These are phyloP conservation scores for Tylopilus balloui DNA, from an alignment of 768 basidiomycete species.

Conservation along the genomic window DNA sequence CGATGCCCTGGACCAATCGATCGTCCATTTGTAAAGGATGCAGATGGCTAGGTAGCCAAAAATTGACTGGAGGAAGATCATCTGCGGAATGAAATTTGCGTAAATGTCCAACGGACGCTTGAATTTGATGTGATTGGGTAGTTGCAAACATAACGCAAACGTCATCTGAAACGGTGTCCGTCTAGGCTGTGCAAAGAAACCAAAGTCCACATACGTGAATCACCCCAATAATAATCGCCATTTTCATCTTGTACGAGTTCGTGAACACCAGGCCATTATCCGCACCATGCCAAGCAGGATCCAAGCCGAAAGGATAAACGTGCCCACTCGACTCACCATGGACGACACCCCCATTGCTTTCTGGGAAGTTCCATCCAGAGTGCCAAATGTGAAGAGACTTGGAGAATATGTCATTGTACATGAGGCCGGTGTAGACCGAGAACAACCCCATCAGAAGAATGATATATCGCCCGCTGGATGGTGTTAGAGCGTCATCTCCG, in stretches of 20 bases:
- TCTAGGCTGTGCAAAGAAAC: conserved; percentile 2
- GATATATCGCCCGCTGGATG: conserved; percentile 88
- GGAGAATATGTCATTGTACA: conserved; percentile 99
- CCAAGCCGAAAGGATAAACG: conserved; percentile 90
- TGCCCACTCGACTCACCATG: conserved; percentile 54
- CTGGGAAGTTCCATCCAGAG: conserved; percentile 83
- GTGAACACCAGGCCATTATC: conserved; percentile 90
- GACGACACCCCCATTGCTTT: conserved; percentile 38
- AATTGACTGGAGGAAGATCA: conserved; percentile 96
- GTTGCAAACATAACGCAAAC: conserved; percentile 92
- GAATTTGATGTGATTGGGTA: conserved; percentile 94
- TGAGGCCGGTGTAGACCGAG: conserved; percentile 92
- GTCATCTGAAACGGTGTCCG: conserved; percentile 71
- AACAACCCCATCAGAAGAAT: conserved; percentile 98
- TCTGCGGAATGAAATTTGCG: conserved; percentile 94
- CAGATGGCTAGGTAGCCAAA: conserved; percentile 94
- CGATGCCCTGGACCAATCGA: conserved; percentile 77
- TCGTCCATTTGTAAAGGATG: conserved; percentile 95
- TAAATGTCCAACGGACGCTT: conserved; percentile 83
- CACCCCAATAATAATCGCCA: conserved; percentile 94
- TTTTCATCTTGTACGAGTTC: conserved; percentile 99
- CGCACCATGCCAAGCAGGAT: conserved; percentile 92
- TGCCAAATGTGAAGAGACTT: conserved; percentile 82
- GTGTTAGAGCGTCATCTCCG: conserved; percentile 15
- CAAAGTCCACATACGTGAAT: conserved; percentile 68